Evolutionary conservation across 1,284 basidiomycete species (phyloP).

Genomic region (Cutaneotrichosporon sp.): DNA sequence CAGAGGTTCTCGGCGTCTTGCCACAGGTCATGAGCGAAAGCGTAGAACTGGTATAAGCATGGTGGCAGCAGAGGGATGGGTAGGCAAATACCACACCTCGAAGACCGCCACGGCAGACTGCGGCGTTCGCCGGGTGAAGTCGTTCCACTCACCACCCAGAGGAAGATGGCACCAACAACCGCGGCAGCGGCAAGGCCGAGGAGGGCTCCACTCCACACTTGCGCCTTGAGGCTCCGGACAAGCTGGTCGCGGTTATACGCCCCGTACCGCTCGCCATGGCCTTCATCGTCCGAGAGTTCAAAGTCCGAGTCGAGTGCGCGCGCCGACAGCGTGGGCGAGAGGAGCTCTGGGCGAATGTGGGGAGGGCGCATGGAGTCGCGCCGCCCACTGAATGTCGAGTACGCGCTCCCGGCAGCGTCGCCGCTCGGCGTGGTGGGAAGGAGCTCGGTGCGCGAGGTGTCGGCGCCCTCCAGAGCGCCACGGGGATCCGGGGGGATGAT

Average conservation of each 20-base stretch:
- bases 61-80: background rate
- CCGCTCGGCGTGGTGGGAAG: background rate
- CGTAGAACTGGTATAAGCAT: slow-evolving; percentile 43
- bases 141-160: slow-evolving; percentile 43
- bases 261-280: background rate
- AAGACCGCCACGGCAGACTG: too few species aligned
- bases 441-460: slow-evolving; percentile 10
- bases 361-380: slow-evolving; percentile 6
- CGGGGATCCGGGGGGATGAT: slow-evolving; percentile 49
- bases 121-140: too few species aligned
- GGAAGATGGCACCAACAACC: slow-evolving; percentile 55
- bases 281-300: slow-evolving; percentile 13
- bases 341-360: slow-evolving; percentile 14
- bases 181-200: slow-evolving; percentile 67
- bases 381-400: slow-evolving; percentile 9
- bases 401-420: background rate
- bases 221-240: slow-evolving; percentile 29
- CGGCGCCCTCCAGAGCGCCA: background rate
- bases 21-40: slow-evolving; percentile 53
- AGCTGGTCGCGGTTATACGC: slow-evolving; percentile 12
- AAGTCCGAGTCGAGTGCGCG: slow-evolving; percentile 7
- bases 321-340: slow-evolving; percentile 10
- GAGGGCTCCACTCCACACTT: slow-evolving; percentile 70
- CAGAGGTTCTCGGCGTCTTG: slow-evolving; percentile 60
- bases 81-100: too few species aligned